phyloP scores from a whole-genome alignment of 2,329 filamentous ascomycete species.

The Botrytis byssoidea region DNA sequence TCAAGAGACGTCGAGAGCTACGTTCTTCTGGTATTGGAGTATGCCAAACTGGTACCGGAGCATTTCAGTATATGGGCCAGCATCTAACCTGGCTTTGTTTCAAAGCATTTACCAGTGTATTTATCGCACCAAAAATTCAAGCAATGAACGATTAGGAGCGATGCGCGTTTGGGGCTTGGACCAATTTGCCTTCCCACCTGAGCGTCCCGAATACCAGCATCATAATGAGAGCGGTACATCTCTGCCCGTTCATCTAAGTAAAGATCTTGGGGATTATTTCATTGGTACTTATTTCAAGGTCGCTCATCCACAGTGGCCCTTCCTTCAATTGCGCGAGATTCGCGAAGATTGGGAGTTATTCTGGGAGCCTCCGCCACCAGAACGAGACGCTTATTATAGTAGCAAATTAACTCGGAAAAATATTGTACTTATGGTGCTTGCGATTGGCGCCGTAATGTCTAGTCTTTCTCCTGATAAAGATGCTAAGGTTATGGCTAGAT shows the following conservation, averaged over 20 bases:
- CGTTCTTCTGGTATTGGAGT: background rate
- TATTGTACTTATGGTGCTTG: background rate
- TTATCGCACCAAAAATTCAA: background rate
- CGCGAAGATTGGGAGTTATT: background rate
- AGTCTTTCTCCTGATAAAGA: conserved; percentile 5
- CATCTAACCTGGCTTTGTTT: background rate
- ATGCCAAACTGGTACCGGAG: background rate
- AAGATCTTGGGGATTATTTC: background rate
- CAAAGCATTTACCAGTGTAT: background rate
- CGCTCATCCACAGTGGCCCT: background rate
- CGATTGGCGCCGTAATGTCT: background rate
- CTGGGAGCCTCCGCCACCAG: conserved; percentile 1
- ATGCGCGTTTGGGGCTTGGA: background rate
- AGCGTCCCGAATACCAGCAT: conserved; percentile 6
- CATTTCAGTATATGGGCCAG: background rate
- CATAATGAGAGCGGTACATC: background rate
- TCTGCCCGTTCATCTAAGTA: background rate
- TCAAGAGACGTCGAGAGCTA: background rate
- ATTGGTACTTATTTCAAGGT: background rate
- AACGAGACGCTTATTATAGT: conserved; percentile 9
- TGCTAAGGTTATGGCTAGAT: conserved; percentile 7
- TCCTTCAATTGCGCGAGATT: background rate
- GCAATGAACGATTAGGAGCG: background rate
- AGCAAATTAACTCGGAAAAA: background rate
- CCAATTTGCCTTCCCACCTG: background rate